Evolutionary conservation across 495 filamentous ascomycete species (phyloP), one percentile per base, ranked within the genome.

Genomic region (Hyaloscypha variabilis): DNA sequence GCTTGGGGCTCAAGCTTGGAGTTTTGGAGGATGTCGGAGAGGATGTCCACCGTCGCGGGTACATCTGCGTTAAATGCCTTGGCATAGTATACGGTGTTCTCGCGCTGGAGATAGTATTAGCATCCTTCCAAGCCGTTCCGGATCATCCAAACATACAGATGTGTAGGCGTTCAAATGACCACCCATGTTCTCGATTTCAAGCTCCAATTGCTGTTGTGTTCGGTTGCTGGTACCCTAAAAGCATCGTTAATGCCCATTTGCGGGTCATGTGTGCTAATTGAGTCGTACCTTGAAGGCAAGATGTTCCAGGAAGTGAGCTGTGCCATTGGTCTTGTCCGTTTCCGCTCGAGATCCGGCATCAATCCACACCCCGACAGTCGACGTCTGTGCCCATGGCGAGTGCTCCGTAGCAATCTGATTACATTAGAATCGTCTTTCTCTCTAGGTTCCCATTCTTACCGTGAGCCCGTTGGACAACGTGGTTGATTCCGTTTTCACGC

Each of bases 181-280:
- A 75, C 95, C 95, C 93, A 98, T 97, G 82, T 99, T 98, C 84
- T 99, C 95, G 72, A 99, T 97, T 83, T 99, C 96, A 56, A 99
- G 88, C 83, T 99, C 95, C 77, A 99, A 82, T 79, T 98, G 95
- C 74, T 94, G 89, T 79, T 98, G 96, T 50, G 89, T 92, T 73
- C 95, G 87, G 79, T 90, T 97, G 79, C 88, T 85, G 67, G 95
- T 99, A 69, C 95, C 95, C 94, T 82, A 53, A 60, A 62, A 23
- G 69, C 56, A 55, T 23, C 21, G 57, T 77, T 64, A 76, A 69
- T 59, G 39, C 62, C 23, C 8, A 66, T 51, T n/a, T 21, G 11
- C 19, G 26, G 57, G 53, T 36, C 25, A 62, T n/a, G 39, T 28
- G 29, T 50, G 24, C 53, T 50, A 70, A 64, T 65, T 62, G 46